Evolutionary conservation across 2,329 filamentous ascomycete species (phyloP), one percentile per base, ranked within the genome.

Genomic region (Aspergillus tubingensis): DNA sequence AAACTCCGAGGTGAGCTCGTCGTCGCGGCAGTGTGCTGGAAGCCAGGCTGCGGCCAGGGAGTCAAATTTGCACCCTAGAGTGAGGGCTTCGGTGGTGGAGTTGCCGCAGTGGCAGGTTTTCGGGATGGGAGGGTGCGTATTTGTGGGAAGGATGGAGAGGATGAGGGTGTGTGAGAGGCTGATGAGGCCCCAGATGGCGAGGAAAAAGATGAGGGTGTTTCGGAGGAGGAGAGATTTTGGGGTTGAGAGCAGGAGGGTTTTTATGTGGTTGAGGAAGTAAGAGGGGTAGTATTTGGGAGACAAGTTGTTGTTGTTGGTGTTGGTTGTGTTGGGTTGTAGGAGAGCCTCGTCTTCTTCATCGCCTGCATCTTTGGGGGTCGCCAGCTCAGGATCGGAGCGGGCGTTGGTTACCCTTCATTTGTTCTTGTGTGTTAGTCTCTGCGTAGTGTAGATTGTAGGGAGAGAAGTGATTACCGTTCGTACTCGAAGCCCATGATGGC

Each of bases 41-140:
- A 78, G 67, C 75, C 75, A 78, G 8, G 74, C 68, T 3, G 72
- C 67, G 0, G 73, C 66, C 13, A 78, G 64, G 5, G 70, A 65
- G 58, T 77, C 76, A 64, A 72, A 79, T 25, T 66, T 65, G 65
- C 76, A 78, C 17, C 65, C 61, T 3, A 69, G 57, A 2, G 65
- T 7, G 3, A 60, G 38, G 0, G 76, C 75, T 60, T 77, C 68
- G 2, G 52, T 50, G 6, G 68, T 63, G 3, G 70, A 68, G 11
- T 65, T 64, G 38, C 75, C 75, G 65, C 75, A 78, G 63, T 70
- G 60, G 57, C 74, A 77, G 50, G 63, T 17, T 2, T n/a, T 30
- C 0, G 23, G 21, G 8, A 5, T 19, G 17, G 10, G 39, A 11
- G n/a, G 41, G 41, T 30, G 27, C 11, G 32, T 36, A 36, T 11